Percentiles rank a stretch among this genome's conserved stretches.
Evolutionary conservation across 129 eudicot genomes (phyloP).

Genomic region (Heracleum sosnowskyi): DNA sequence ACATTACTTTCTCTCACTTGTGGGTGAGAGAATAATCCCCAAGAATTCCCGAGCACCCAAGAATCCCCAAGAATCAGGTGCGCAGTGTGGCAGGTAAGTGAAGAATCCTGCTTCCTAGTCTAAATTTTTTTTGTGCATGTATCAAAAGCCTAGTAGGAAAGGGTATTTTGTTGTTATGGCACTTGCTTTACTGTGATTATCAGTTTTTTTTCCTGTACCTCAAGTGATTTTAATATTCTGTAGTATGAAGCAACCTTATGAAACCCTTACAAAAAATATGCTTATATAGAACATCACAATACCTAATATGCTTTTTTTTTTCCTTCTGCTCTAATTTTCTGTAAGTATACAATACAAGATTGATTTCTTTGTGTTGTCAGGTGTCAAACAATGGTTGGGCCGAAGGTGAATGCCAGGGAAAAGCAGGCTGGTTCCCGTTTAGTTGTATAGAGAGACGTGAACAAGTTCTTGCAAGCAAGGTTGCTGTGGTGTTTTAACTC

Average conservation of each 20-base stretch:
- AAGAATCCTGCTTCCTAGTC: no score
- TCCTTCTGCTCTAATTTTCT: not conserved
- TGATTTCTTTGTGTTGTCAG: constrained; percentile 26
- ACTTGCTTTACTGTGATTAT: not conserved
- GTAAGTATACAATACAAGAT: not conserved
- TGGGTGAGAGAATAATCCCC: no score
- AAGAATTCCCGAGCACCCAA: no score
- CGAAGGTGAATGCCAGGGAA: constrained; percentile 96
- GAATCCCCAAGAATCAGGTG: no score
- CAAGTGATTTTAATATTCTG: not conserved
- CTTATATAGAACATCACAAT: not conserved
- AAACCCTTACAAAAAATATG: not conserved
- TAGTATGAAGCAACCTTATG: not conserved
- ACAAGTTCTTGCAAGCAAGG: constrained; percentile 74
- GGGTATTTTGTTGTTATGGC: not conserved
- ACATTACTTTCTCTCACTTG: no score
- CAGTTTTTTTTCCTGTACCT: not conserved
- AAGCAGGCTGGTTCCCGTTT: constrained; percentile 95
- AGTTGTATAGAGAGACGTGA: constrained; percentile 83
- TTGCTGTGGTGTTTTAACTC: constrained; percentile 44
- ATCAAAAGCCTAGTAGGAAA: not conserved
- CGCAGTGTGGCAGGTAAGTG: no score
- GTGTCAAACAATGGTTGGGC: constrained; percentile 95
- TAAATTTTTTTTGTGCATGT: not conserved
- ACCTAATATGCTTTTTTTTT: not conserved